A percentile compares a stretch with the other conserved stretches of the same genome.
Conservation (phyloP, 306 rosid genomes). For the Mucuna pruriens region DNA sequence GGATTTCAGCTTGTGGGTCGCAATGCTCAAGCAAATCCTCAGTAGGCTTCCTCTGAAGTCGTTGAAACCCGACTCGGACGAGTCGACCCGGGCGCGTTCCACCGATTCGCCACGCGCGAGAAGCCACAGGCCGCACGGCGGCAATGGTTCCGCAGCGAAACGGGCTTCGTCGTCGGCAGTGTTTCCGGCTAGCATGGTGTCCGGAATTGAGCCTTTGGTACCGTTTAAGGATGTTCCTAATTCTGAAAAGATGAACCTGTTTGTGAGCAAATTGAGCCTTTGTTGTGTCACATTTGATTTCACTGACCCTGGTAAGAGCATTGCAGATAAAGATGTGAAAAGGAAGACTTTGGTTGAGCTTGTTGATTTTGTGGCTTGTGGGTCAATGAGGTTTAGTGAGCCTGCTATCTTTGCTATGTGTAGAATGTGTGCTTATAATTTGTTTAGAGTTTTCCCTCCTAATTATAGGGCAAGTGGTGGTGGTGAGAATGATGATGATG, state of each 20-base stretch:
- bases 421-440: conserved; percentile 51
- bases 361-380: conserved; percentile 53
- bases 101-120: conserved; percentile 47
- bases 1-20: conserved; percentile 40
- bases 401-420: conserved; percentile 54
- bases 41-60: conserved; percentile 81
- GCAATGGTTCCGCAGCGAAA: conserved; percentile 48
- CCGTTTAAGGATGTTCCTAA: conserved; percentile 55
- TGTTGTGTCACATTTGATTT: conserved; percentile 57
- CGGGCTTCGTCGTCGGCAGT: conserved; percentile 77
- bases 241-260: conserved; percentile 52
- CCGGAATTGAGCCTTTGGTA: conserved; percentile 56
- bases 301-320: conserved; percentile 45
- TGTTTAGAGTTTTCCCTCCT: conserved; percentile 54
- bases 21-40: conserved; percentile 84
- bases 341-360: conserved; percentile 51
- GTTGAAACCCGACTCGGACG: conserved; percentile 58
- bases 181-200: conserved; percentile 51
- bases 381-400: conserved; percentile 49
- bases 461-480: conserved; percentile 45
- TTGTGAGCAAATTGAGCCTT: conserved; percentile 57
- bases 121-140: conserved; percentile 47
- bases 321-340: conserved; percentile 49
- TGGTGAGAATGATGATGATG: conserved; percentile 53
- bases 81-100: conserved; percentile 25